These are phyloP conservation scores for Haplographium delicatum DNA, from an alignment of 495 filamentous ascomycete species.

Conservation along the genomic window DNA sequence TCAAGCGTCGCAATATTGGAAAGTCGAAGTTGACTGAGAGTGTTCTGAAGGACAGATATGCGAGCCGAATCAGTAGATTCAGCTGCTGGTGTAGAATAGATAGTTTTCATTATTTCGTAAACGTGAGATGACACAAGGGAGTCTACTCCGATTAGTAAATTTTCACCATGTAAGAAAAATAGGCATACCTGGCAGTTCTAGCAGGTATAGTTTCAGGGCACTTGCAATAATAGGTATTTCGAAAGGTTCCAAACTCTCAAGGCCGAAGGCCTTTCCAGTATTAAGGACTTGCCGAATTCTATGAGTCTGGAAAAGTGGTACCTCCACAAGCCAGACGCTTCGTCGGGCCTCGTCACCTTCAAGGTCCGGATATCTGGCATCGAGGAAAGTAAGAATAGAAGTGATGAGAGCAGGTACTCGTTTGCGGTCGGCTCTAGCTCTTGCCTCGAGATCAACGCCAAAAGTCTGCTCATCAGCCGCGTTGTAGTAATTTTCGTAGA, in stretches of 20 bases:
- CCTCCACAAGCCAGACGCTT: constrained; percentile 90
- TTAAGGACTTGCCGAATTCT: constrained; percentile 77
- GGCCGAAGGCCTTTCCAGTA: constrained; percentile 75
- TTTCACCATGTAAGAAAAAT: neutral
- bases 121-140: constrained; percentile 97
- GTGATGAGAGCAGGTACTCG: constrained; percentile 92
- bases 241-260: constrained; percentile 74
- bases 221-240: constrained; percentile 93
- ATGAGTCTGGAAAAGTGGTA: constrained; percentile 80
- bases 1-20: constrained; percentile 98
- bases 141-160: constrained; percentile 44
- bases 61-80: constrained; percentile 63
- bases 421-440: constrained; percentile 89
- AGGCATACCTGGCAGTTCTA: constrained; percentile 83
- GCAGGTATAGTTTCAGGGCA: constrained; percentile 88
- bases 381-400: constrained; percentile 86
- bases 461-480: constrained; percentile 97
- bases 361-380: constrained; percentile 94
- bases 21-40: constrained; percentile 87
- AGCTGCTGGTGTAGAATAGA: constrained; percentile 80
- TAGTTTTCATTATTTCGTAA: constrained; percentile 97
- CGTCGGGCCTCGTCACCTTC: constrained; percentile 94
- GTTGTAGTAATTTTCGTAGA: constrained; percentile 99
- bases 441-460: constrained; percentile 91
- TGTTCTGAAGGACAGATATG: constrained; percentile 90